These are phyloP conservation scores for Termitomyces sp. DNA, from an alignment of 768 basidiomycete species.

Conservation along the genomic window DNA sequence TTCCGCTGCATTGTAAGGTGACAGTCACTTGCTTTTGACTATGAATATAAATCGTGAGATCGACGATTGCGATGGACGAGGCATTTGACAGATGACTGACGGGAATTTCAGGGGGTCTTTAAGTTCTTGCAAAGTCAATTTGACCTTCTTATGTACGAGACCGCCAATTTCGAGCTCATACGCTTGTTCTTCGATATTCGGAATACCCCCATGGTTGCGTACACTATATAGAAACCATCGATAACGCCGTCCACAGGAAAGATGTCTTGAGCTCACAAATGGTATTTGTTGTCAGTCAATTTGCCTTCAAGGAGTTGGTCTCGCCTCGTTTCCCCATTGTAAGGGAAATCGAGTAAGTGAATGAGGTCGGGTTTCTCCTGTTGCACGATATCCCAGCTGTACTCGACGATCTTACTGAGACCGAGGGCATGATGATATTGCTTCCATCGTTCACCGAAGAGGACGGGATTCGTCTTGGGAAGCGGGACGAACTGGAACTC, in stretches of 20 bases:
- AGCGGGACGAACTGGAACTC: conserved; percentile 50
- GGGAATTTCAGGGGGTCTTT: conserved; percentile 47
- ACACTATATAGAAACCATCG: conserved; percentile 29
- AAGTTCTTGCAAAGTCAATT: conserved; percentile 45
- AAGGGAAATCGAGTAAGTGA: conserved; percentile 54
- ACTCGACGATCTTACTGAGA: conserved; percentile 42
- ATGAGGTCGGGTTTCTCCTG: conserved; percentile 51
- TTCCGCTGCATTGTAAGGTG: conserved; percentile 56
- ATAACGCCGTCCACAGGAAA: background rate
- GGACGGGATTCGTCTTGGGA: conserved; percentile 49
- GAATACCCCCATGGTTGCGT: conserved; percentile 54
- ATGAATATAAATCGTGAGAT: background rate
- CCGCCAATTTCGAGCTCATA: conserved; percentile 53
- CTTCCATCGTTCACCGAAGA: conserved; percentile 51
- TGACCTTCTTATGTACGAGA: conserved; percentile 44
- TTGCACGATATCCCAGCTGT: conserved; percentile 51
- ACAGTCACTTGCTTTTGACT: conserved; percentile 50
- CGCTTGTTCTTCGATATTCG: conserved; percentile 44
- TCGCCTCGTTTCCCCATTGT: conserved; percentile 51
- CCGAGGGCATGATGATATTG: conserved; percentile 52
- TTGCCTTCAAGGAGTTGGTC: conserved; percentile 42
- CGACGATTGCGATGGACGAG: background rate
- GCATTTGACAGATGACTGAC: conserved; percentile 27
- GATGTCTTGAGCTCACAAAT: conserved; percentile 40
- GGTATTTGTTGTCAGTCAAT: conserved; percentile 47